phyloP scores from a whole-genome alignment of 2,329 filamentous ascomycete genomes.

The Byssochlamys sp. region DNA sequence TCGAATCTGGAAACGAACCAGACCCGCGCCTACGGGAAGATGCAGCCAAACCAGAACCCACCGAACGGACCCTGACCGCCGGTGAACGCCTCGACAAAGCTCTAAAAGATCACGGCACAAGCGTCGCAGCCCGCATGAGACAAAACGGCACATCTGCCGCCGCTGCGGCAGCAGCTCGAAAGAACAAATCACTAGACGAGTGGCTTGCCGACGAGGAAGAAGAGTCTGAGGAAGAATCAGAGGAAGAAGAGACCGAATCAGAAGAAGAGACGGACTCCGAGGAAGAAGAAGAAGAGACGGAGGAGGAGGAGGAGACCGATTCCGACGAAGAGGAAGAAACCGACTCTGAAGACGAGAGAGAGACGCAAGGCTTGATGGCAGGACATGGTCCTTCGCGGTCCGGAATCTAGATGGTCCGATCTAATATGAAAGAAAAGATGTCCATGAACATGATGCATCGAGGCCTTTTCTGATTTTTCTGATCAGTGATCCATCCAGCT shows the following conservation, averaged over 20 bases:
- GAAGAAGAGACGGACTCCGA: slow-evolving; percentile 44
- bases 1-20: slow-evolving; percentile 68
- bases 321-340: slow-evolving; percentile 31
- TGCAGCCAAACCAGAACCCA: slow-evolving; percentile 31
- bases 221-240: slow-evolving; percentile 48
- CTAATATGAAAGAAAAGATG: not conserved
- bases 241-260: slow-evolving; percentile 44
- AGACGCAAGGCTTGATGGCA: slow-evolving; percentile 5
- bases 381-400: not conserved
- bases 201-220: slow-evolving; percentile 71
- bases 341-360: slow-evolving; percentile 15
- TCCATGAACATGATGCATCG: not conserved
- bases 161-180: slow-evolving; percentile 26
- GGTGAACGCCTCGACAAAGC: slow-evolving; percentile 35
- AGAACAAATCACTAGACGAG: slow-evolving; percentile 77
- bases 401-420: not conserved
- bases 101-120: slow-evolving; percentile 29
- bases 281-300: slow-evolving; percentile 36
- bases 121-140: slow-evolving; percentile 12
- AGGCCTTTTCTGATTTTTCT: not conserved
- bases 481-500: too few species aligned
- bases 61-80: slow-evolving; percentile 27
- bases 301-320: slow-evolving; percentile 20
- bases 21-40: slow-evolving; percentile 62
- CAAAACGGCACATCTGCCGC: slow-evolving; percentile 7